Percentiles rank a stretch among this genome's conserved stretches.
Conservation (phyloP, 177 flowering plant species). For the Vitis hybrid region DNA sequence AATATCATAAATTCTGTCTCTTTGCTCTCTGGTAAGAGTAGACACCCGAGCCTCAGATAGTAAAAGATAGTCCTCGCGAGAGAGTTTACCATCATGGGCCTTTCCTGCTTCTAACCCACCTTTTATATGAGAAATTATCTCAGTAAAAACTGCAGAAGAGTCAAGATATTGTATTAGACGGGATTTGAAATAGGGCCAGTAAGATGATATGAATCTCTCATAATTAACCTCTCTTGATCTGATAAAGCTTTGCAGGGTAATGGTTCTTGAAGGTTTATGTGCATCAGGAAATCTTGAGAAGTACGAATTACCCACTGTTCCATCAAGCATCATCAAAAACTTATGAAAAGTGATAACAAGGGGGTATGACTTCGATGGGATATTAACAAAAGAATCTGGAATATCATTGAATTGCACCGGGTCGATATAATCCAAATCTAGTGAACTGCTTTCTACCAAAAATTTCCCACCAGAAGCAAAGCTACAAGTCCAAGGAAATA, state of each 20-base stretch:
- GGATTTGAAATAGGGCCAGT: constrained; percentile 63
- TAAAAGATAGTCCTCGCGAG: constrained; percentile 29
- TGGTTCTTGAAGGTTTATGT: constrained; percentile 25
- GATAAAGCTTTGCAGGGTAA: constrained; percentile 34
- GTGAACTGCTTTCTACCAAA: constrained; percentile 21
- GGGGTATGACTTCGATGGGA: constrained; percentile 41
- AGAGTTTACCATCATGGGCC: constrained; percentile 33
- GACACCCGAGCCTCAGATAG: constrained; percentile 39
- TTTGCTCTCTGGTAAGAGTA: constrained; percentile 30
- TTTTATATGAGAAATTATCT: constrained; percentile 65
- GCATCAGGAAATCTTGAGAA: constrained; percentile 42
- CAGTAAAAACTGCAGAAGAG: constrained; percentile 44
- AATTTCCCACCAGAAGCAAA: constrained; percentile 28
- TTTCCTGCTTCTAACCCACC: constrained; percentile 47
- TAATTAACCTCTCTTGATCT: constrained; percentile 43
- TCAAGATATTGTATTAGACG: constrained; percentile 42
- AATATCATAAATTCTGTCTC: constrained; percentile 56
- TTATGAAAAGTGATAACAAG: constrained; percentile 59
- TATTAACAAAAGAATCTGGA: constrained; percentile 42
- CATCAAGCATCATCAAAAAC: constrained; percentile 81
- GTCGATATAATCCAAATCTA: constrained; percentile 40
- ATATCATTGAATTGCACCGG: constrained; percentile 38
- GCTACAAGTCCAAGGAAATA: constrained; percentile 28
- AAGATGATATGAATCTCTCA: constrained; percentile 33
- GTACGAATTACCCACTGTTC: constrained; percentile 46